These are phyloP conservation scores for Coprinopsis sp. DNA, from an alignment of 768 basidiomycete species.

Conservation along the genomic window DNA sequence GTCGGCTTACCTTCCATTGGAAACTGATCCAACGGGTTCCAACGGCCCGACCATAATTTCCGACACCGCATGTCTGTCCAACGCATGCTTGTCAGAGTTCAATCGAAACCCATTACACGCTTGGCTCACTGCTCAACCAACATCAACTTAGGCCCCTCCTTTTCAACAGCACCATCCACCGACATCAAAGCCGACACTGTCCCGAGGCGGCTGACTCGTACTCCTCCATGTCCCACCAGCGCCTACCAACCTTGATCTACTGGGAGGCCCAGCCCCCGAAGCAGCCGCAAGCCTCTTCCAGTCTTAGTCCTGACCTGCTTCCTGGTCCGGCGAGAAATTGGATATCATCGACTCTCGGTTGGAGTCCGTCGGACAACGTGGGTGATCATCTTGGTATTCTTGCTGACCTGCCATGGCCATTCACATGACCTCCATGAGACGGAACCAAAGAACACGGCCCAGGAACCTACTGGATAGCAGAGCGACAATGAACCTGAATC, in stretches of 20 bases:
- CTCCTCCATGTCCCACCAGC: conserved; percentile 20
- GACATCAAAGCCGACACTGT: conserved; percentile 6
- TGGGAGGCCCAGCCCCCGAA: background rate
- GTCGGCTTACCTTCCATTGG: too few relatives aligned
- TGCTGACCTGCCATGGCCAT: too few relatives aligned
- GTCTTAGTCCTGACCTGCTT: conserved; percentile 6
- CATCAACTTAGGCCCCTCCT: conserved; percentile 45
- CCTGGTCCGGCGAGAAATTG: conserved; percentile 32
- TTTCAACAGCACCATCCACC: conserved; percentile 14
- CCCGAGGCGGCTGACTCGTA: conserved; percentile 13
- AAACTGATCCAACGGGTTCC: too few relatives aligned
- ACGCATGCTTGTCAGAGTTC: background rate
- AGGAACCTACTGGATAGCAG: too few relatives aligned
- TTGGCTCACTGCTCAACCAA: conserved; percentile 59
- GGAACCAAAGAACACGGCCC: too few relatives aligned
- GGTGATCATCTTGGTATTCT: too few relatives aligned
- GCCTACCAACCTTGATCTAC: conserved; percentile 4
- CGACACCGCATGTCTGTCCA: conserved; percentile 62
- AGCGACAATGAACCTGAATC: too few relatives aligned
- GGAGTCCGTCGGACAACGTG: too few relatives aligned
- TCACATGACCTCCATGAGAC: too few relatives aligned
- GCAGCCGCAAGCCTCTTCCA: conserved; percentile 10
- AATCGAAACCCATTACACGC: background rate
- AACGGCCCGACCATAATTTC: too few relatives aligned
- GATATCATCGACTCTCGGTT: conserved; percentile 54